Base-by-base conservation (phyloP, 495 filamentous ascomycete species). In the Friedmanniomyces simplex region DNA sequence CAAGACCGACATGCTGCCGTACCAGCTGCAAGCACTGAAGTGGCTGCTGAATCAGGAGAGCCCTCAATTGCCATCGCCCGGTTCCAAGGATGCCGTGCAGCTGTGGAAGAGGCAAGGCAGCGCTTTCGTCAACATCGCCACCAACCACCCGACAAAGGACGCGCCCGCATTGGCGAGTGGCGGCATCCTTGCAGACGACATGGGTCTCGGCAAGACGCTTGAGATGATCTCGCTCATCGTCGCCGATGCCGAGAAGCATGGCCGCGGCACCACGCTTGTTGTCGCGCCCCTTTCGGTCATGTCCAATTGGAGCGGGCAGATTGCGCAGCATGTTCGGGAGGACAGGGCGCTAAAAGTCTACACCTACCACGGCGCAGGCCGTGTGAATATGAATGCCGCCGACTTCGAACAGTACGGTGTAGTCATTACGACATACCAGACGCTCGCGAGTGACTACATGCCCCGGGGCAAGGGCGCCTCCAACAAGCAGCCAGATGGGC, bases 301-400 rank as follows among this genome's bases (percentile, higher is more conserved):
- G 86, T 91, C 85, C 63, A 95, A 96, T 63, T 96, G 91, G 91
- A 81, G 78, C 54, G 81, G 83, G 32, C 89, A 96, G 68, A 89
- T 93, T 26, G 69, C 81, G 51, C 79, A 82, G 32, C 91, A 96
- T 63, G 77, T 91, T 13, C 72, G 78, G 18, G 64, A 74, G 5
- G 76, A 86, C 12, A 69, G 77, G 52, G 67, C 74, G 1, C 79
- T 89, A 21, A 80, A 76, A 20, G 77, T 95, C 18, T 72, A 88
- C 57, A 81, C 84, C 21, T 94, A 91, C 58, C 89, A 97, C 66
- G 88, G 86, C 1, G 59, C 74, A 14, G 77, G 80, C 50, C 80
- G 83, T 56, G 69, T 80, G 41, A 66, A 70, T 16, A 73, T 76
- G 53, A 79, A 76, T 1, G 66, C 78, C 25, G 64, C 70, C 25